Base-by-base conservation (phyloP, 495 filamentous ascomycete species). In the Clohesyomyces aquaticus region DNA sequence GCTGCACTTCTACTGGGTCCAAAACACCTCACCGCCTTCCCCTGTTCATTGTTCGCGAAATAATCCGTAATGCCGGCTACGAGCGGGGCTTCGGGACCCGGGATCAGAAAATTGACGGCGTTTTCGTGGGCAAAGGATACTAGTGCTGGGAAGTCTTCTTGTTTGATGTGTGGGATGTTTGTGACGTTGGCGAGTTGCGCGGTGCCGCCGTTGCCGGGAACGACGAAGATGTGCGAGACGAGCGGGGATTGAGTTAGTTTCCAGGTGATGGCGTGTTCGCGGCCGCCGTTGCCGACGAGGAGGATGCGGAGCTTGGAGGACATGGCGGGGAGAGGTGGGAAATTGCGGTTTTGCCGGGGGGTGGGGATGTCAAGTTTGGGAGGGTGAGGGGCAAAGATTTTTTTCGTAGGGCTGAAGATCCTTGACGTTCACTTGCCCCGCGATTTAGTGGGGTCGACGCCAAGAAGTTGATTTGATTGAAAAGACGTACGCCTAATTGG, bases 181-280 rank as follows among this genome's bases (percentile, higher is more conserved):
- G 80, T 81, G 55, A 87, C 86, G 75, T 93, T 94, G 57, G 79
- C 75, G 50, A 85, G 80, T 45, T 78, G 69, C 22, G 86, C 89
- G 29, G 93, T 98, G 43, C 95, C 95, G 53, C 94, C 94, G 72
- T 98, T 98, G 55, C 94, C 94, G 59, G 84, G 88, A 16, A 88
- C 85, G 27, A 81, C 82, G 70, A 85, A 82, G 68, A 91, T 89
- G 38, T 79, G 77, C 62, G 86, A 80, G 16, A 89, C 84, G 42
- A 81, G 77, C 47, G 84, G 78, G 18, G 92, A 96, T 73, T 96
- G 88, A 68, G 85, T 84, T 28, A 98, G 80, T 76, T 95, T 97
- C 93, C 93, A 97, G 41, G 93, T 92, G 42, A 96, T 81, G 35
- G 94, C 91, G 79, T 98, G 91, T 77, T 98, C 94, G 70, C 94